Evolutionary conservation across 2,329 filamentous ascomycete species (phyloP), one percentile per base, ranked within the genome.

Genomic region (Pyricularia sp.): DNA sequence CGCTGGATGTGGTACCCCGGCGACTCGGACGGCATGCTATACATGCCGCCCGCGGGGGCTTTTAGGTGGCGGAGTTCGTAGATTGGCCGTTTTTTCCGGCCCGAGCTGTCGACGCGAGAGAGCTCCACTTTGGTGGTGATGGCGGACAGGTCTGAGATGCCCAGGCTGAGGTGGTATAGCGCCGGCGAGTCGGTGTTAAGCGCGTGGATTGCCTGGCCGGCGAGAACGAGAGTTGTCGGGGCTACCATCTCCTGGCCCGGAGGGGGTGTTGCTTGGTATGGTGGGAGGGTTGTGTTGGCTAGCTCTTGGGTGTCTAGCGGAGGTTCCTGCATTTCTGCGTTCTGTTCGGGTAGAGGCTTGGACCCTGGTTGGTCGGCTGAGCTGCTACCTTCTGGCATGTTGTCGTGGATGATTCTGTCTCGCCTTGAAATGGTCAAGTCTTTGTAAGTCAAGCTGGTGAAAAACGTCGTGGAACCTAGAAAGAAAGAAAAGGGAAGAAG

Each of bases 151-250:
- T 26, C 10, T 1, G 61, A 44, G 19, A 62, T 28, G 35, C 61
- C 35, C 35, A 62, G 22, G 60, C 60, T 62, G 60, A 62, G 60
- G 60, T 9, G 33, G 60, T 62, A 62, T 2, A 62, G 60, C 13
- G 31, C n/a, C 2, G 60, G 16, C 5, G 60, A 26, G 31, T 62
- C 60, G 10, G 19, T 10, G n/a, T n/a, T 16, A 16, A 24, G 22
- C 19, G 30, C 33, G 60, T 40, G 60, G 60, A 62, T 62, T 12
- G 33, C 33, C 33, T 62, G 60, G 31, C 60, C 60, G 13, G n/a
- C 33, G 33, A 62, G 30, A 22, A 62, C 8, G 60, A 62, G 60
- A 22, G 4, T 62, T 8, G 31, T 44, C n/a, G 60, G 60, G 10
- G 31, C 30, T 9, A 62, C 2, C 1, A 40, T 26, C 30, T 62